Base-by-base conservation (phyloP, 1,139 yeast genomes). In the Hyphopichia burtonii region DNA sequence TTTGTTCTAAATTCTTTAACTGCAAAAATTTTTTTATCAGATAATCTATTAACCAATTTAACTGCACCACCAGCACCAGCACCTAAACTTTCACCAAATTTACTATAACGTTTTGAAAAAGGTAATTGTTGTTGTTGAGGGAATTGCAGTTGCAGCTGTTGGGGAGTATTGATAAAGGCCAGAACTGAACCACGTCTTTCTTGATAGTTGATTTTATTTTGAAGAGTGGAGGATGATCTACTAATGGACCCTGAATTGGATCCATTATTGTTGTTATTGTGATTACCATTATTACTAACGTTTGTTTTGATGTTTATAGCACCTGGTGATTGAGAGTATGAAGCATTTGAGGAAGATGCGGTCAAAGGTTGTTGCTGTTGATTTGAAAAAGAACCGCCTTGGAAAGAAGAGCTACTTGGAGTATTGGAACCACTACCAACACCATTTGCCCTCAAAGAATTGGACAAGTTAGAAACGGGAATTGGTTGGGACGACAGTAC, bases 1-100 rank as follows among this genome's bases (percentile, higher is more conserved):
- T 87, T 81, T 30, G 86, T 76, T 50, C 96, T 78, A 62, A 90
- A 91, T 62, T 90, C 96, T 62, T 91, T 91, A 31, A 91, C 97
- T 0, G 98, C 98, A 72, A 88, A 90, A 2, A 85, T 76, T 47
- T 76, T 76, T 44, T 79, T 80, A 63, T 90, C 96, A 20, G 77
- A 63, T 36, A 79, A 69, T 53, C 96, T 71, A 34, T 77, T 82
- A 27, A 89, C 84, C 41, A 91, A 69, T 53, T 83, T 80, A 30
- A 91, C 98, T 3, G 93, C 78, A 4, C 98, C 98, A 34, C 98
- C 98, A 2, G 97, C 97, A 44, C 98, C 98, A 10, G 96, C 96
- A 38, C 98, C 98, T 36, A 91, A 72, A 44, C 81, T 86, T 55
- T 89, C 94, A 39, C 96, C 96, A 41, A 83, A 79, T 57, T 84